These are phyloP conservation scores for barley (Hordeum vulgare) DNA, from an alignment of 176 grass and related monocot genomes.

Conservation along the genomic window DNA sequence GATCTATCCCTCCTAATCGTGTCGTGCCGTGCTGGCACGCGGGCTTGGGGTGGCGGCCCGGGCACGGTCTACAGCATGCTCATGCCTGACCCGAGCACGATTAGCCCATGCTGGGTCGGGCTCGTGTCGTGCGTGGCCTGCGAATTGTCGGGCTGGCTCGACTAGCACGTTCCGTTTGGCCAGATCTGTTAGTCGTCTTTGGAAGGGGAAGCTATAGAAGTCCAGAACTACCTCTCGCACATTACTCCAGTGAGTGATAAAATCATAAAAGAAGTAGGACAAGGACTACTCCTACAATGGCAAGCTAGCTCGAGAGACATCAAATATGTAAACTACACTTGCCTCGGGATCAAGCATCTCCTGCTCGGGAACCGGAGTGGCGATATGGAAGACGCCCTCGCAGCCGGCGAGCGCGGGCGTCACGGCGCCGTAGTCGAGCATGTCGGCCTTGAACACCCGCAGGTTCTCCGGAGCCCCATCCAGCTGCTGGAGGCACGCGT, in stretches of 20 bases:
- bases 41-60: too few relatives aligned
- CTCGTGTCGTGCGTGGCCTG: too few relatives aligned
- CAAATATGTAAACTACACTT: not conserved
- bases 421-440: conserved; percentile 41
- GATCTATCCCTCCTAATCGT: too few relatives aligned
- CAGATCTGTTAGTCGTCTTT: not conserved
- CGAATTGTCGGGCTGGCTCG: too few relatives aligned
- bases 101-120: too few relatives aligned
- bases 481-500: conserved; percentile 27
- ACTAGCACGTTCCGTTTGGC: too few relatives aligned
- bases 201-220: not conserved
- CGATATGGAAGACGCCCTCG: conserved; percentile 50
- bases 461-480: conserved; percentile 42
- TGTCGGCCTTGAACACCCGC: conserved; percentile 53
- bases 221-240: not conserved
- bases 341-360: conserved; percentile 31
- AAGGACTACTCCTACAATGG: too few relatives aligned
- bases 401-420: conserved; percentile 33
- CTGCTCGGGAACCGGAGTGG: conserved; percentile 36
- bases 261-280: too few relatives aligned
- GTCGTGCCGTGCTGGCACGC: too few relatives aligned
- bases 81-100: too few relatives aligned
- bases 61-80: too few relatives aligned
- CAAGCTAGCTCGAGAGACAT: not conserved
- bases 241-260: too few relatives aligned